Evolutionary conservation across 192 early-diverging fungal species (phyloP), one percentile per base, ranked within the genome.

Genomic region (Gryganskiella cystojenkinii): DNA sequence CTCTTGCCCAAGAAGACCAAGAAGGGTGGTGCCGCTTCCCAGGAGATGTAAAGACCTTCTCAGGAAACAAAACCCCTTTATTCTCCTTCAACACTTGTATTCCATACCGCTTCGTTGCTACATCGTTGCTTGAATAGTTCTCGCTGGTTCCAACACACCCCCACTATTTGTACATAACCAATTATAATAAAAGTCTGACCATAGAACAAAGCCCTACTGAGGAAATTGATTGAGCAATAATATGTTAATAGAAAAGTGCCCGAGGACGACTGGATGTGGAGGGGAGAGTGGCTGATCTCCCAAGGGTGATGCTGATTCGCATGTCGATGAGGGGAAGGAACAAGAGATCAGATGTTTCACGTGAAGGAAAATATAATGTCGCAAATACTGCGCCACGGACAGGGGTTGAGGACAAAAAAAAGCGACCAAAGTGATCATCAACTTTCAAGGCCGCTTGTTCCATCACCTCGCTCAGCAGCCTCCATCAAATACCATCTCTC

Each of bases 1-100:
- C 91, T 95, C 52, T 87, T 95, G 67, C 94, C 94, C 72, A 86
- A 91, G 86, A 95, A 95, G 88, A 81, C 81, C 82, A 86, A 90
- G 83, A 90, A 90, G 82, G 82, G 82, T 33, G 81, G 75, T 67
- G 83, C 85, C 30, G 70, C 81, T 19, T 86, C 88, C 25, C 89
- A 87, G 83, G 89, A 90, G 81, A 70, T 89, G 56, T 90, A 87
- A 87, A 79, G 31, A 27, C 20, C 47, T 43, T 56, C 31, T 55
- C 52, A 22, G 60, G 33, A 61, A 14, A 17, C 52, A 30, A 19
- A 9, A 14, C 52, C 20, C 24, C 17, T 45, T 31, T 14, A 30
- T 34, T 37, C 27, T 34, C 44, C 37, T 44, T 43, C 52, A 27
- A 28, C 28, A 20, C 8, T 54, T 53, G 28, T 64, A 53, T 28